Conservation (phyloP, 441 rosid species). For the Adansonia madagascariensis region DNA sequence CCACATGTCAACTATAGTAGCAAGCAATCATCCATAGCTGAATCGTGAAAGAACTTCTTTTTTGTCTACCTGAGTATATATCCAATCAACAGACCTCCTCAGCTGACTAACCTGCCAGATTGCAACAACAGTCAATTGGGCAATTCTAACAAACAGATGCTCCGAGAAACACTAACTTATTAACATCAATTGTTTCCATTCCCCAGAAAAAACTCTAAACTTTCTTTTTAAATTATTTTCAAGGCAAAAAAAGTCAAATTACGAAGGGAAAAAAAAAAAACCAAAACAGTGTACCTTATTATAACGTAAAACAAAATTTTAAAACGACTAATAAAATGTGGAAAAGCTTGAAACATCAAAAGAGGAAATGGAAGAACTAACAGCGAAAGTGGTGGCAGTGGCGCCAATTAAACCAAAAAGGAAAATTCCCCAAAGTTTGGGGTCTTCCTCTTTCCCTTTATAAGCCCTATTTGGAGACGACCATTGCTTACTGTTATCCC, state of each 20-base stretch:
- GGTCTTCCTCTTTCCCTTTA: slow-evolving; percentile 41
- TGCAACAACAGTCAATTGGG: slow-evolving; percentile 42
- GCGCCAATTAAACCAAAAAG: slow-evolving; percentile 77
- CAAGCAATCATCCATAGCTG: background rate
- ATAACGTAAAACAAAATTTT: background rate
- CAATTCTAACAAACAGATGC: background rate
- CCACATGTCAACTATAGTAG: background rate
- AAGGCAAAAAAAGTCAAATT: background rate
- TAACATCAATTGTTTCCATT: background rate
- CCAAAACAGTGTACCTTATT: background rate
- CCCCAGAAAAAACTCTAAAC: background rate
- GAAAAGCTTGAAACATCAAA: background rate
- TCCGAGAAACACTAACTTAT: background rate
- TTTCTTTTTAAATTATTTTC: background rate
- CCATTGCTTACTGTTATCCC: slow-evolving; percentile 44
- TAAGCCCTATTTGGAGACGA: slow-evolving; percentile 32
- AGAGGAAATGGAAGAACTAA: slow-evolving; percentile 34
- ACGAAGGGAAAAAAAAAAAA: background rate
- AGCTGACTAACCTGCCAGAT: slow-evolving; percentile 77
- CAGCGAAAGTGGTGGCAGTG: slow-evolving; percentile 85
- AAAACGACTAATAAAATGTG: background rate
- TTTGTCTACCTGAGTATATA: slow-evolving; percentile 62
- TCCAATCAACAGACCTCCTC: slow-evolving; percentile 78
- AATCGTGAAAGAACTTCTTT: background rate
- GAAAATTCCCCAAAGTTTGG: slow-evolving; percentile 73